These are phyloP conservation scores for Rhododendron griersonianum DNA, from an alignment of 148 eudicot genomes.

Conservation along the genomic window DNA sequence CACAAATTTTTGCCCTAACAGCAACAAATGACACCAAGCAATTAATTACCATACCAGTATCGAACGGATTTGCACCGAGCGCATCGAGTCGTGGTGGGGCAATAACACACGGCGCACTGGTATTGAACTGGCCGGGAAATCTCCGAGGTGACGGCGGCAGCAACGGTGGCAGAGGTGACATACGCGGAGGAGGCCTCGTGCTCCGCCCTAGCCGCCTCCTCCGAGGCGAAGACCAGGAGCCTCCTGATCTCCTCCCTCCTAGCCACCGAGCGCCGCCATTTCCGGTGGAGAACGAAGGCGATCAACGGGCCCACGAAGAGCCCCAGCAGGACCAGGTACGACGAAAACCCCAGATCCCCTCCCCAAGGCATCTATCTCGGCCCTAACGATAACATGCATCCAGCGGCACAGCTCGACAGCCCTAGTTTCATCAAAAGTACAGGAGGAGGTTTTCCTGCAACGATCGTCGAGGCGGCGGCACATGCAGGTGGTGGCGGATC, in stretches of 20 bases:
- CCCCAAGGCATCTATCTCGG: conserved; percentile 50
- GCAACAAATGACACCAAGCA: background rate
- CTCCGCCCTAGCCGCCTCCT: conserved; percentile 72
- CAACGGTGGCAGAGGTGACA: background rate
- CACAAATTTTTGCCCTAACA: background rate
- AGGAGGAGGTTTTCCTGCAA: background rate
- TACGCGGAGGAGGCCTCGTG: conserved; percentile 30
- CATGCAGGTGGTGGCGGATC: conserved; percentile 17
- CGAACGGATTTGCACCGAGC: conserved; percentile 64
- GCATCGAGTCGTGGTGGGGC: conserved; percentile 57
- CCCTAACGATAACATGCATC: conserved; percentile 17
- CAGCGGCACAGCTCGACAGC: conserved; percentile 14
- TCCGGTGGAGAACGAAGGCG: conserved; percentile 46
- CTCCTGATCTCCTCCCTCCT: conserved; percentile 66
- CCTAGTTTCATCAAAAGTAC: conserved; percentile 23
- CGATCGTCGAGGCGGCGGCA: background rate
- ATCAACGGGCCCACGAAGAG: conserved; percentile 28
- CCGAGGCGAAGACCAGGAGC: conserved; percentile 52
- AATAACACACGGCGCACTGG: conserved; percentile 55
- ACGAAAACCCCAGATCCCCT: conserved; percentile 66
- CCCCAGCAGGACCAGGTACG: conserved; percentile 28
- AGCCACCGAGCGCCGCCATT: conserved; percentile 58
- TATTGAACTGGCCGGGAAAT: conserved; percentile 22
- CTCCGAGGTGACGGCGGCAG: background rate
- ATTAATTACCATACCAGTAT: conserved; percentile 54